Percentiles rank a stretch among this genome's conserved stretches.
Evolutionary conservation across 768 basidiomycete species (phyloP).

Genomic region (Suillus americanus): DNA sequence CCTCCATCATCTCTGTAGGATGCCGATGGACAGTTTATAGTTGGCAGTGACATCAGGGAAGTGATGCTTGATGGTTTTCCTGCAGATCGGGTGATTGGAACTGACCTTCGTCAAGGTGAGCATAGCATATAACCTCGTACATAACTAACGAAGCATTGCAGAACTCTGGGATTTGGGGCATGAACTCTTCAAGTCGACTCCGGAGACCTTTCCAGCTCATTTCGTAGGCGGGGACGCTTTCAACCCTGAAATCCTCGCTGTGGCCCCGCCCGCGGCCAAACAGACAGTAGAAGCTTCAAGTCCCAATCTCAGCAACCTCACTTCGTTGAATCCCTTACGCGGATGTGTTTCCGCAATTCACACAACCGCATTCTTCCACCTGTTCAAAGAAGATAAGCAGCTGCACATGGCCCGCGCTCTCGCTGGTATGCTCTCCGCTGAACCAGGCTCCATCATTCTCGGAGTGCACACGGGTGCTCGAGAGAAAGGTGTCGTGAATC

Average conservation of each 20-base stretch:
- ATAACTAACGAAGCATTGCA: constrained; percentile 15
- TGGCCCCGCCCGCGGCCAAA: constrained; percentile 27
- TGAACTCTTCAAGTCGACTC: constrained; percentile 53
- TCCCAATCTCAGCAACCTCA: constrained; percentile 32
- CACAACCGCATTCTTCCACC: constrained; percentile 46
- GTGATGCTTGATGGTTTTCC: constrained; percentile 39
- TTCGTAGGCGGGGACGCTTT: constrained; percentile 57
- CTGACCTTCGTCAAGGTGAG: constrained; percentile 35
- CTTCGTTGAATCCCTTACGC: constrained; percentile 42
- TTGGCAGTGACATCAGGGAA: constrained; percentile 38
- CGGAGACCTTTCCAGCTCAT: constrained; percentile 47
- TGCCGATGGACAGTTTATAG: constrained; percentile 13
- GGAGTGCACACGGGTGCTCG: constrained; percentile 36
- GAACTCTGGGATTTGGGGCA: constrained; percentile 62
- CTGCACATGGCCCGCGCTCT: constrained; percentile 40
- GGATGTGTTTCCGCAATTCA: constrained; percentile 49
- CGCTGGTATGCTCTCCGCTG: constrained; percentile 41
- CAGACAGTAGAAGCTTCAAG: constrained; percentile 13
- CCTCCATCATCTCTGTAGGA: not conserved
- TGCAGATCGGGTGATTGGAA: constrained; percentile 28
- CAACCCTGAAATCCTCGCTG: constrained; percentile 39
- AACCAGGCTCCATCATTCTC: constrained; percentile 46
- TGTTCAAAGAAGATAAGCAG: constrained; percentile 45
- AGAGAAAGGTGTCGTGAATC: not conserved
- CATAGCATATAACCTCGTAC: not conserved